Base-by-base conservation (phyloP, 345 rosid species). In the Sonneratia caseolaris region DNA sequence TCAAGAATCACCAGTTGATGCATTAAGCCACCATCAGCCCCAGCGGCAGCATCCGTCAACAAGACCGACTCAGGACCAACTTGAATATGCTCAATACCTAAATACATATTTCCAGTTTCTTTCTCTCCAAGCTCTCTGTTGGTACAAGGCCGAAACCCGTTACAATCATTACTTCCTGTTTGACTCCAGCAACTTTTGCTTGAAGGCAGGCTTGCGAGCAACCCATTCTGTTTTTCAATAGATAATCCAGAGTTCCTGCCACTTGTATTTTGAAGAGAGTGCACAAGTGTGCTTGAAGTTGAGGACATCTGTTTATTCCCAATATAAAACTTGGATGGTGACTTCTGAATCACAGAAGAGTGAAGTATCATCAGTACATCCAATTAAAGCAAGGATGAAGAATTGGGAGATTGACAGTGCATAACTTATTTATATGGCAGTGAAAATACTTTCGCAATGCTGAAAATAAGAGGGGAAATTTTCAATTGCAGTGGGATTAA, bases 231-330 rank as follows among this genome's bases (percentile, higher is more conserved):
- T 72, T 70, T 81, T 85, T 59, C 72, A 76, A 71, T 83, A 24
- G 86, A 81, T 71, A 72, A 82, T 74, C 81, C 84, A 6, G 84
- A 77, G 71, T 80, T 71, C n/a, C 61, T 51, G 57, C 76, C 86
- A 81, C 64, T 82, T 38, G 87, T 79, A 74, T 84, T 87, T 68
- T 91, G 93, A 79, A 91, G 95, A 49, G 91, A 84, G 61, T 73
- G 83, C 53, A 86, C 86, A 56, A 84, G 88, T 70, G 78, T 86
- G 78, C 92, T 86, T 70, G 86, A 92, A 75, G 88, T 87, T 37
- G 85, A 88, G 79, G 84, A 87, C 76, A 79, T 73, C 73, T 80
- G 79, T 27, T 77, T 59, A 75, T 77, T 78, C 69, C 75, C 87
- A 18, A 76, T 82, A 66, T 74, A 85, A 75, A 82, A 68, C 65